Evolutionary conservation across 176 grass and related monocot genomes (phyloP).

Genomic region (Ampelocalamus luodianensis): DNA sequence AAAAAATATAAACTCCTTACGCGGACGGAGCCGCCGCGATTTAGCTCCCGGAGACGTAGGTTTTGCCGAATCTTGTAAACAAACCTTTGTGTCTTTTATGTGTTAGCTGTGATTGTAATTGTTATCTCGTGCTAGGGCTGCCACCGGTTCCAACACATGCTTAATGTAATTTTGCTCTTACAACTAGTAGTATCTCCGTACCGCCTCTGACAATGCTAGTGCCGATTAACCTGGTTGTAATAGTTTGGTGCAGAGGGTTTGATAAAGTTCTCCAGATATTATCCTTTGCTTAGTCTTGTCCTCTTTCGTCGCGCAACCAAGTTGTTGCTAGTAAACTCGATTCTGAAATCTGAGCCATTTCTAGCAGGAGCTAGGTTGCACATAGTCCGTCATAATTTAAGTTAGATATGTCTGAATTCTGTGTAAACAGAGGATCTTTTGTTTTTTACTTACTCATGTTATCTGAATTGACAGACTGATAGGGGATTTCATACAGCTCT

Average conservation of each 20-base stretch:
- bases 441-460: background rate
- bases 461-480: background rate
- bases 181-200: background rate
- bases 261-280: background rate
- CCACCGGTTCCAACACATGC: too few relatives aligned
- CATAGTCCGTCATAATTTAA: background rate
- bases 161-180: background rate
- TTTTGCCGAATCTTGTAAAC: too few relatives aligned
- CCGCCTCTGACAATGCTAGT: background rate
- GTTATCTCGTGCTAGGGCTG: too few relatives aligned
- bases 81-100: too few relatives aligned
- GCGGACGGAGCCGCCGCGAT: rapidly evolving
- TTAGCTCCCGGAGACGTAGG: rapidly evolving
- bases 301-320: background rate
- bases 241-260: background rate
- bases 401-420: background rate
- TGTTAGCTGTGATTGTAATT: too few relatives aligned
- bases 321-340: too few relatives aligned
- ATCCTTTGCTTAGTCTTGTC: slow-evolving; percentile 11
- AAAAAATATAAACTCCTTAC: too few relatives aligned
- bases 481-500: background rate
- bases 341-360: too few relatives aligned
- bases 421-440: background rate
- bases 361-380: too few relatives aligned
- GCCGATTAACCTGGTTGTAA: background rate